These are phyloP conservation scores for Aspergillus udagawae DNA, from an alignment of 2,329 filamentous ascomycete species.

Conservation along the genomic window DNA sequence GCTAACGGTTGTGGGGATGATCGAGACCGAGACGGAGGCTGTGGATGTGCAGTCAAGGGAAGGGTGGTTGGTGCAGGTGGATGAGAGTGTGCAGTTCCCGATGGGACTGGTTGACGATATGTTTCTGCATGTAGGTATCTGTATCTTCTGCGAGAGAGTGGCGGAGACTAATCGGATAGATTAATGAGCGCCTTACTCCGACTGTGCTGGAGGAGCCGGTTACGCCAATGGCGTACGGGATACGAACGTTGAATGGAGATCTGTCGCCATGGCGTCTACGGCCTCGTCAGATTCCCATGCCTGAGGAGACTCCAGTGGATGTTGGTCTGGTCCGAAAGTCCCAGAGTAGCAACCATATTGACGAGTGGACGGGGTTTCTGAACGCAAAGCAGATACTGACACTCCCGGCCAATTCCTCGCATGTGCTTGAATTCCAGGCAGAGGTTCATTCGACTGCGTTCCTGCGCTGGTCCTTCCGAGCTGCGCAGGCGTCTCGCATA, in stretches of 20 bases:
- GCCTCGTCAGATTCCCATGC: slow-evolving; percentile 36
- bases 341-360: slow-evolving; percentile 3
- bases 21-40: slow-evolving; percentile 8
- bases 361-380: slow-evolving; percentile 13
- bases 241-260: slow-evolving; percentile 37
- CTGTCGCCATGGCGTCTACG: slow-evolving; percentile 38
- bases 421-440: slow-evolving; percentile 20
- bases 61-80: slow-evolving; percentile 16
- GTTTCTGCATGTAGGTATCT: slow-evolving; percentile 37
- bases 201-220: neutral
- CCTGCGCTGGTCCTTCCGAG: slow-evolving; percentile 17
- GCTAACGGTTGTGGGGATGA: slow-evolving; percentile 23
- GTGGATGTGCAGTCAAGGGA: slow-evolving; percentile 12
- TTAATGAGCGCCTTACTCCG: slow-evolving; percentile 19
- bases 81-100: slow-evolving; percentile 20
- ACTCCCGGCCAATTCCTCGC: slow-evolving; percentile 11
- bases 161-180: slow-evolving; percentile 6
- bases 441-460: slow-evolving; percentile 23
- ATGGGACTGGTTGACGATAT: slow-evolving; percentile 33
- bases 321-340: slow-evolving; percentile 22
- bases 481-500: slow-evolving; percentile 14
- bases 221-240: slow-evolving; percentile 22
- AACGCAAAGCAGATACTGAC: neutral
- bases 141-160: neutral
- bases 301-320: slow-evolving; percentile 19